These are phyloP conservation scores for Boletus vinaceobasis DNA, from an alignment of 768 basidiomycete genomes.

Conservation along the genomic window DNA sequence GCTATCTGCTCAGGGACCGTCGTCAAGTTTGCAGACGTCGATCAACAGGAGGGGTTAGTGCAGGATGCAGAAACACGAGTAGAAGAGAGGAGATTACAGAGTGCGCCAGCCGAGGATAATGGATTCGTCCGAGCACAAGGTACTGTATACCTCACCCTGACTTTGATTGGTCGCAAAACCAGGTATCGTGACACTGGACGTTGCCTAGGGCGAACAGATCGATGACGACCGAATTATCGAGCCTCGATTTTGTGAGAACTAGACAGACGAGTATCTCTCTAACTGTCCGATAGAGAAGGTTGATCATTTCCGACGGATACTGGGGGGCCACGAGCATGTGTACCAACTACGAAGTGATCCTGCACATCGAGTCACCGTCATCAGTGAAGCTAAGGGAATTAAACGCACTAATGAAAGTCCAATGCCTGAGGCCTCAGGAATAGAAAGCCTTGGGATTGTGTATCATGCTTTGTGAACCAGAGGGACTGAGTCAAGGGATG, in stretches of 20 bases:
- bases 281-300: too few relatives aligned
- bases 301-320: background rate
- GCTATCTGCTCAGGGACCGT: too few relatives aligned
- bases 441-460: too few relatives aligned
- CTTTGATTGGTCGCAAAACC: too few relatives aligned
- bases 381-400: background rate
- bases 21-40: too few relatives aligned
- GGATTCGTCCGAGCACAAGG: too few relatives aligned
- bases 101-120: background rate
- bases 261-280: background rate
- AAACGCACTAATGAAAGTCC: too few relatives aligned
- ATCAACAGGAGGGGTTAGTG: too few relatives aligned
- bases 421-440: too few relatives aligned
- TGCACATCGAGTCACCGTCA: background rate
- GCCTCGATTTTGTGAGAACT: background rate
- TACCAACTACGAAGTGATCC: background rate
- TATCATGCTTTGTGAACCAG: background rate
- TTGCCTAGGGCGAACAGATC: background rate
- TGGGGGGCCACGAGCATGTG: too few relatives aligned
- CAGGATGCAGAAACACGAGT: background rate
- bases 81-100: background rate
- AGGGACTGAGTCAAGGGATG: too few relatives aligned
- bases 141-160: background rate
- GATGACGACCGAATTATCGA: background rate
- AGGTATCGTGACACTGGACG: background rate